Percentiles rank a stretch among this genome's conserved stretches.
Conservation (phyloP, 2,329 filamentous ascomycete species). For the Colletotrichum sublineola region DNA sequence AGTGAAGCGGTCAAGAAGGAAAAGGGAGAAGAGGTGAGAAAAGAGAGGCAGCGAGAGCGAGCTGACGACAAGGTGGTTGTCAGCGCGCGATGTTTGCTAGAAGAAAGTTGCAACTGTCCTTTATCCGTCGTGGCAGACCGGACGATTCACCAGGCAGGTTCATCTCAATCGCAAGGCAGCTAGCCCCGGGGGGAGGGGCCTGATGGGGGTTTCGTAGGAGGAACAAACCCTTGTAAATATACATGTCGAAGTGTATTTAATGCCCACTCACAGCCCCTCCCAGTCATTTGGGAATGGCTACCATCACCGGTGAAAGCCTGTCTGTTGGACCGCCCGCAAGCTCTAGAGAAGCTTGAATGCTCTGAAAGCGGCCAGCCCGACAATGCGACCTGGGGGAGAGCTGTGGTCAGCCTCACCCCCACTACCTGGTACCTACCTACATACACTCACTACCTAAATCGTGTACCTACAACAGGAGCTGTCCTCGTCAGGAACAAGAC, state of each 20-base stretch:
- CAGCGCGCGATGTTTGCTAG: constrained; percentile 33
- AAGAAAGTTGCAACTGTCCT: constrained; percentile 10
- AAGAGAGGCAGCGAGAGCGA: neutral
- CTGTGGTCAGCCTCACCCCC: neutral
- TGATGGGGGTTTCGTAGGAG: neutral
- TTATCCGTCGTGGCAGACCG: constrained; percentile 25
- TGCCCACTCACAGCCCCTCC: neutral
- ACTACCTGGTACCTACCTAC: neutral
- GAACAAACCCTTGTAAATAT: neutral
- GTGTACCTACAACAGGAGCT: neutral
- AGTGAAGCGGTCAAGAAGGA: constrained; percentile 31
- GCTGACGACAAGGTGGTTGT: constrained; percentile 16
- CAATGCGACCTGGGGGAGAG: neutral
- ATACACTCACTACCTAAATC: neutral
- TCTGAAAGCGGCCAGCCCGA: neutral
- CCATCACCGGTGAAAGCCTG: neutral
- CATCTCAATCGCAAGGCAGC: constrained; percentile 8
- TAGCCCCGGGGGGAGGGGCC: neutral
- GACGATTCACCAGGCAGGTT: neutral
- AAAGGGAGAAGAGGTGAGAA: neutral
- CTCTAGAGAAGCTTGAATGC: neutral
- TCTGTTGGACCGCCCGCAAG: neutral
- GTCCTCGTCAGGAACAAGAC: neutral
- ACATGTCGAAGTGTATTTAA: neutral
- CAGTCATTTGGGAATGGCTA: neutral